phyloP scores from a whole-genome alignment of 805 yeast genomes.

The Ogataea ramenticola region DNA sequence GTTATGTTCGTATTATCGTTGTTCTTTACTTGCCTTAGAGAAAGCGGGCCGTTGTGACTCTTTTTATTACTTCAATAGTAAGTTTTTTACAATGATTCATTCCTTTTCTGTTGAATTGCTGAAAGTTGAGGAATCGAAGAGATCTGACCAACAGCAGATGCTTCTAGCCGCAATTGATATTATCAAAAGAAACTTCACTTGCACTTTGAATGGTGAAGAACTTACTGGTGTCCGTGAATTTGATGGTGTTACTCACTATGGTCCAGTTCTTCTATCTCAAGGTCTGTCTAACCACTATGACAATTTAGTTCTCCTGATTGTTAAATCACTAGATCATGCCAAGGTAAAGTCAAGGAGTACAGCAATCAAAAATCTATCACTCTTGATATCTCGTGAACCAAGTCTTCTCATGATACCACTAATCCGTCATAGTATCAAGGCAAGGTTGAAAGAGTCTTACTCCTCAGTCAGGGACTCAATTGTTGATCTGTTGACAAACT shows the following conservation, averaged over 20 bases:
- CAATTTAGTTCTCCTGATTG: constrained; percentile 40
- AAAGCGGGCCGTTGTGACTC: background rate
- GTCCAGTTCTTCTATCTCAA: constrained; percentile 20
- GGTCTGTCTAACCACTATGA: constrained; percentile 38
- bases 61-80: background rate
- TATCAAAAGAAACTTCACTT: background rate
- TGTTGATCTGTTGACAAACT: constrained; percentile 53
- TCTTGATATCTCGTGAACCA: constrained; percentile 46
- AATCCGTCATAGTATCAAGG: constrained; percentile 46
- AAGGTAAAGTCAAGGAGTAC: constrained; percentile 50
- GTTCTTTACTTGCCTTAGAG: constrained; percentile 4
- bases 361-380: constrained; percentile 58
- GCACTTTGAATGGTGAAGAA: background rate
- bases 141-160: background rate
- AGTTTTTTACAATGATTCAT: background rate
- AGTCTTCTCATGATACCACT: constrained; percentile 39
- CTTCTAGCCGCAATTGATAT: background rate
- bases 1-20: constrained; percentile 4
- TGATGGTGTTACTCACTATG: background rate
- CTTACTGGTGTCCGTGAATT: background rate
- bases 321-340: constrained; percentile 40
- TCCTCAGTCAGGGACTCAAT: constrained; percentile 74
- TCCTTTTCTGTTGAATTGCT: background rate
- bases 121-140: background rate
- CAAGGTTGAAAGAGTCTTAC: constrained; percentile 49